Evolutionary conservation across 208 protist species (phyloP).

Genomic region (Acanthamoeba divionensis): DNA sequence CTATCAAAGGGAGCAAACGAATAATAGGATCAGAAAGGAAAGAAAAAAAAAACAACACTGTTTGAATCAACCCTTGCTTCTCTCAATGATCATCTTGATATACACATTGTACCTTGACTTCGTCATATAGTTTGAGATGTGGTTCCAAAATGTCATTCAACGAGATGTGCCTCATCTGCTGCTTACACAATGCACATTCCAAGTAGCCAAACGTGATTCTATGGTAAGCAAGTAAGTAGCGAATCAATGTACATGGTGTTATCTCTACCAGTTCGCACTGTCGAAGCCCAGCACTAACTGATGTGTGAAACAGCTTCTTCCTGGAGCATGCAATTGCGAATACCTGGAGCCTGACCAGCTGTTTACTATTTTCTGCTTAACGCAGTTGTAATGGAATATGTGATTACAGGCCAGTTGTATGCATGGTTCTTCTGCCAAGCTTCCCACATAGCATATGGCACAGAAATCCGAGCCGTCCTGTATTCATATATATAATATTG

Average conservation of each 20-base stretch:
- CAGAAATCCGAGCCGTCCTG: slow-evolving; percentile 71
- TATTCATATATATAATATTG: background rate
- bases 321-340: background rate
- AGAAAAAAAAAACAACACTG: background rate
- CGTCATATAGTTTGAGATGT: background rate
- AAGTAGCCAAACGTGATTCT: slow-evolving; percentile 74
- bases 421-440: slow-evolving; percentile 65
- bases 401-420: slow-evolving; percentile 75
- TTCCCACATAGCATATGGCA: slow-evolving; percentile 73
- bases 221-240: background rate
- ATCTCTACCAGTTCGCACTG: background rate
- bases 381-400: slow-evolving; percentile 72
- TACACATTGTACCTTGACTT: background rate
- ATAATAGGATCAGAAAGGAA: background rate
- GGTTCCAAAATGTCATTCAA: slow-evolving; percentile 37
- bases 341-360: slow-evolving; percentile 62
- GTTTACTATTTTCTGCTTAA: slow-evolving; percentile 45
- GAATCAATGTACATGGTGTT: background rate
- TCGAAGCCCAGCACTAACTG: background rate
- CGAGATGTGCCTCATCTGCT: slow-evolving; percentile 54
- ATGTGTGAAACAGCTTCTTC: background rate
- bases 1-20: background rate
- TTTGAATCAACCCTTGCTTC: background rate
- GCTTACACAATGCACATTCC: slow-evolving; percentile 76
- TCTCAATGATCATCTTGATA: background rate